These are phyloP conservation scores for Caloboletus firmus DNA, from an alignment of 1,284 basidiomycete species.

Conservation along the genomic window DNA sequence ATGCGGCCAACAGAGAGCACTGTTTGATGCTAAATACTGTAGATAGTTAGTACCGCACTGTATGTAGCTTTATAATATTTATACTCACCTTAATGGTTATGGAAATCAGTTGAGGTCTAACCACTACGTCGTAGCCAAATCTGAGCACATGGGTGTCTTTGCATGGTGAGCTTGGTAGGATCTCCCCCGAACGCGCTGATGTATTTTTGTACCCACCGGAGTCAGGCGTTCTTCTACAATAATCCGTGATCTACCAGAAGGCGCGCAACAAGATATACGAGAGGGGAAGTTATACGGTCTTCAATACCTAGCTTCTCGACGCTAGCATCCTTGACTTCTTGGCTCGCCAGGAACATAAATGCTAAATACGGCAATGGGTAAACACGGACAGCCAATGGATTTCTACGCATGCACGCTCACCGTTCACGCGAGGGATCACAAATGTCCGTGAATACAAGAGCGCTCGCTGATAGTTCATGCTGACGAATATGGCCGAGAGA, in stretches of 20 bases:
- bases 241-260: not conserved
- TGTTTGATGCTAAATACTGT: too few relatives aligned
- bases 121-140: too few relatives aligned
- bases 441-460: not conserved
- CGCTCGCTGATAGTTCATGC: slow-evolving; percentile 39
- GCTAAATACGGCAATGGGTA: slow-evolving; percentile 19
- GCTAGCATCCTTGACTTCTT: slow-evolving; percentile 50
- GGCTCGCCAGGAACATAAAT: slow-evolving; percentile 50
- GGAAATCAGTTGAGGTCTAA: too few relatives aligned
- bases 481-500: slow-evolving; percentile 36
- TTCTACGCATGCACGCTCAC: slow-evolving; percentile 28
- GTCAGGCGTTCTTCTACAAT: slow-evolving; percentile 39
- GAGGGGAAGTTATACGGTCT: slow-evolving; percentile 43
- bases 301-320: slow-evolving; percentile 55
- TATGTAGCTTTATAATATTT: too few relatives aligned
- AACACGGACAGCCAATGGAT: slow-evolving; percentile 31
- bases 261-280: not conserved
- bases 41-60: too few relatives aligned
- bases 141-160: too few relatives aligned
- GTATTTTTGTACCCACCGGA: slow-evolving; percentile 47
- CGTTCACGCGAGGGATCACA: slow-evolving; percentile 15
- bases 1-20: too few relatives aligned
- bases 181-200: slow-evolving; percentile 53
- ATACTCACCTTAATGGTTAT: too few relatives aligned
- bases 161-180: slow-evolving; percentile 40